Base-by-base conservation (phyloP, 306 rosid species). In the Castanospermum australe region DNA sequence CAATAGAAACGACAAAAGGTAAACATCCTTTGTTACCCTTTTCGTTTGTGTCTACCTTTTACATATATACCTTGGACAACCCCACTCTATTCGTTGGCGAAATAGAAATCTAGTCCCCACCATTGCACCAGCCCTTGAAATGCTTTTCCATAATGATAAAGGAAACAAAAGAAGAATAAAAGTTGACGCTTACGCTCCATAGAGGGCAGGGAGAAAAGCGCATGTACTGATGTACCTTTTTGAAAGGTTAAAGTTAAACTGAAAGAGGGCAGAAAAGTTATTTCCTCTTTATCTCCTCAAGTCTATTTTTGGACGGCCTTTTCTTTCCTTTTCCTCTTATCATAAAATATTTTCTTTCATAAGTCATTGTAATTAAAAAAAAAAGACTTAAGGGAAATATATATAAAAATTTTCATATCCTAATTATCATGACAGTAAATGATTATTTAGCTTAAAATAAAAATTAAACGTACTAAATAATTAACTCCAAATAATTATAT, bases 141-240 rank as follows among this genome's bases (percentile, higher is more conserved):
- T 66, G 57, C 60, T 74, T 83, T 85, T 83, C 67, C 71, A 20
- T 76, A 86, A 86, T 83, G 83, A 20, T 76, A 86, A 86, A 84
- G 83, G 67, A 20, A 39, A 64, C 38, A 47, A 75, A 78, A 77
- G 24, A 48, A 77, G 83, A 80, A 83, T 67, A 79, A 88, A 84
- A 85, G 92, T 88, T 80, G 85, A 84, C 79, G 70, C 88, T 79
- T 54, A 20, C 8, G 41, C 66, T 81, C 87, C 88, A 88, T 9
- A 77, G 79, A 71, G 71, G 68, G 64, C 36, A 79, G 86, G 87
- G 82, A 75, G 83, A 90, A 89, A 88, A 85, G 88, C 73, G 85
- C 81, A 86, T 68, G 78, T 68, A 87, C 89, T 84, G 80, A 86
- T 68, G 78, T 68, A 87, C 89, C 84, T 89, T 92, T 88, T 71